These are phyloP conservation scores for Tolypocladium inflatum DNA, from an alignment of 2,329 filamentous ascomycete genomes.

Conservation along the genomic window DNA sequence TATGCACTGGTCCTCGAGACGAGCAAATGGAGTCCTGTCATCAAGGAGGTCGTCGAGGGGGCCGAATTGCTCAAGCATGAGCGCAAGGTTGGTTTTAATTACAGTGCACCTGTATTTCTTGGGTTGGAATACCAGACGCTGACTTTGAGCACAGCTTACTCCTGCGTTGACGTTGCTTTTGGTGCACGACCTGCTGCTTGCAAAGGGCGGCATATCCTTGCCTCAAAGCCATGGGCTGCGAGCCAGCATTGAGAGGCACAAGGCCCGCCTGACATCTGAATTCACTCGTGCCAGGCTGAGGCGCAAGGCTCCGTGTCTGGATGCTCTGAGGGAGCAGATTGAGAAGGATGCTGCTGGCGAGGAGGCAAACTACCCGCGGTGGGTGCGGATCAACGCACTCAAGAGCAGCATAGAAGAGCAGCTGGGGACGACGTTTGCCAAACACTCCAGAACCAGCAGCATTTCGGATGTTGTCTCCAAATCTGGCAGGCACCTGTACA, in stretches of 20 bases:
- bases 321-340: conserved; percentile 52
- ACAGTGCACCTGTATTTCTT: background rate
- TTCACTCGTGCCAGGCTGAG: conserved; percentile 71
- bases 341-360: conserved; percentile 38
- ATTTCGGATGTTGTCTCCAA: conserved; percentile 46
- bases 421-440: conserved; percentile 63
- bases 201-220: conserved; percentile 74
- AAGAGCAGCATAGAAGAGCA: conserved; percentile 62
- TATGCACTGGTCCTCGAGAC: conserved; percentile 83
- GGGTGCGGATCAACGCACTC: conserved; percentile 81
- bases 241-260: conserved; percentile 68
- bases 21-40: conserved; percentile 78
- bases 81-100: conserved; percentile 55
- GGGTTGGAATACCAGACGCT: conserved; percentile 1
- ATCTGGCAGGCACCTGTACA: conserved; percentile 44
- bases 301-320: conserved; percentile 58
- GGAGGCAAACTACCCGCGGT: conserved; percentile 64
- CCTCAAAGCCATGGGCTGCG: conserved; percentile 71
- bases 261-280: conserved; percentile 69
- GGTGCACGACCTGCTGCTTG: conserved; percentile 74
- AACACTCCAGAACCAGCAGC: conserved; percentile 45
- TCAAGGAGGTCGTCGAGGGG: conserved; percentile 84
- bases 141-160: conserved; percentile 52
- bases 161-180: conserved; percentile 74
- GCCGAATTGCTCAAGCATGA: conserved; percentile 69